Percentiles rank a stretch among this genome's conserved stretches.
These are phyloP conservation scores for Magnusiomyces tetraspermus DNA, from an alignment of 1,139 yeast species.

Conservation along the genomic window DNA sequence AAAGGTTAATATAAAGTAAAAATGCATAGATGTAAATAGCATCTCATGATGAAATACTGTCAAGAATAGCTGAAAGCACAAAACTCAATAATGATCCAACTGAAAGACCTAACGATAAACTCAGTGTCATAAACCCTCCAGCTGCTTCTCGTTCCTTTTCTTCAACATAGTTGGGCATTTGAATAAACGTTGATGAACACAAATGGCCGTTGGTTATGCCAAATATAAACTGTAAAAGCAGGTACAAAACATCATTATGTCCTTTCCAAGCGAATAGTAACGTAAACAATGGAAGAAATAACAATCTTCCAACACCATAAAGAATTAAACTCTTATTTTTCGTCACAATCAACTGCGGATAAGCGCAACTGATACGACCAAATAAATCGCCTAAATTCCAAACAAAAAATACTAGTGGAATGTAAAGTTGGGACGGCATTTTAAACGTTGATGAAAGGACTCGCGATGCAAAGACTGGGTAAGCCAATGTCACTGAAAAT, in stretches of 20 bases:
- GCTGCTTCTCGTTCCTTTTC: slow-evolving; percentile 81
- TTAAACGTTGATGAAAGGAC: slow-evolving; percentile 31
- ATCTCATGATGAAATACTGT: background rate
- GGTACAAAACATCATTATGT: slow-evolving; percentile 55
- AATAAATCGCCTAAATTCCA: slow-evolving; percentile 88
- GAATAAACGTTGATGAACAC: slow-evolving; percentile 73
- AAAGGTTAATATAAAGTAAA: no score
- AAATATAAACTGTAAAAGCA: slow-evolving; percentile 60
- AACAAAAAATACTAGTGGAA: slow-evolving; percentile 67
- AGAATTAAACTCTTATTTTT: slow-evolving; percentile 15
- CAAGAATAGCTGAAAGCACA: slow-evolving; percentile 39
- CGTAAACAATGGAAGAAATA: slow-evolving; percentile 36
- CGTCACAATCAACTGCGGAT: slow-evolving; percentile 21
- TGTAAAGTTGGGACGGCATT: slow-evolving; percentile 35
- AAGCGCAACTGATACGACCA: slow-evolving; percentile 55
- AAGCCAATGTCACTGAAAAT: slow-evolving; percentile 66
- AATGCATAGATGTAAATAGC: no score
- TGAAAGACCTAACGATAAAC: slow-evolving; percentile 66
- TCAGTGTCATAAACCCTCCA: slow-evolving; percentile 80
- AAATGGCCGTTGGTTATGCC: slow-evolving; percentile 86
- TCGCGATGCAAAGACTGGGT: slow-evolving; percentile 83
- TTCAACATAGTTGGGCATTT: slow-evolving; percentile 48
- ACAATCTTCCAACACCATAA: slow-evolving; percentile 37
- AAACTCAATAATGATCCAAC: slow-evolving; percentile 71
- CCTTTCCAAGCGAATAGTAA: slow-evolving; percentile 51